These are phyloP conservation scores for Paecilomyces fulvus DNA, from an alignment of 2,329 filamentous ascomycete species.

Conservation along the genomic window DNA sequence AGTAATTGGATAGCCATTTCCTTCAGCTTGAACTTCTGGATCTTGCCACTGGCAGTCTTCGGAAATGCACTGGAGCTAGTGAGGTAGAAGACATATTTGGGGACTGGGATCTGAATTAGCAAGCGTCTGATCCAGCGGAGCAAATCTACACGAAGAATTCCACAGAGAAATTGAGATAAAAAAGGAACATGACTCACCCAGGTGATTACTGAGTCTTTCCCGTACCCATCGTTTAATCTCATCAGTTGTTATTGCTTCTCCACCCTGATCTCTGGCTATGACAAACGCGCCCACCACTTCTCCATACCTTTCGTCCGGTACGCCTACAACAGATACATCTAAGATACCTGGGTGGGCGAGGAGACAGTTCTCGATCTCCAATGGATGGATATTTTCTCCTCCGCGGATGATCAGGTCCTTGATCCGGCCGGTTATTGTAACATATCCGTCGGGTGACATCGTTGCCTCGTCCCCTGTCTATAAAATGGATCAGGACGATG, in stretches of 20 bases:
- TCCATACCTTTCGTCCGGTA: conserved; percentile 74
- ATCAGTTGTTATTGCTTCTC: conserved; percentile 41
- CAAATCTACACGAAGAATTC: not conserved
- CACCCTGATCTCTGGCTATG: conserved; percentile 40
- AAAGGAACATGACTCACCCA: conserved; percentile 38
- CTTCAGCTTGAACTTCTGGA: conserved; percentile 83
- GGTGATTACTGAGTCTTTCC: conserved; percentile 60
- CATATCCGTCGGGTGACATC: conserved; percentile 76
- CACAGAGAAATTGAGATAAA: too few relatives aligned
- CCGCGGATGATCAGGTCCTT: conserved; percentile 94
- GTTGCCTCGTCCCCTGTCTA: conserved; percentile 82
- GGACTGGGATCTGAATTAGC: conserved; percentile 43
- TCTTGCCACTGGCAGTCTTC: conserved; percentile 94
- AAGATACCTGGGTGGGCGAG: conserved; percentile 61
- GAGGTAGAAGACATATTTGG: conserved; percentile 83
- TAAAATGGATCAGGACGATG: not conserved
- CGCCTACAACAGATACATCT: conserved; percentile 74
- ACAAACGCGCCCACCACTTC: conserved; percentile 84
- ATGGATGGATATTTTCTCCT: conserved; percentile 91
- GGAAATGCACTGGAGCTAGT: conserved; percentile 56
- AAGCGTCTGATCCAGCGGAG: not conserved
- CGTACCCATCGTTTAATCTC: conserved; percentile 66
- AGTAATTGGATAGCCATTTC: conserved; percentile 52
- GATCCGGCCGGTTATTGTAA: conserved; percentile 81
- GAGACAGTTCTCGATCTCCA: conserved; percentile 85